Evolutionary conservation across 2,329 filamentous ascomycete species (phyloP), one percentile per base, ranked within the genome.

Genomic region (Phyllosticta citrichinensis): DNA sequence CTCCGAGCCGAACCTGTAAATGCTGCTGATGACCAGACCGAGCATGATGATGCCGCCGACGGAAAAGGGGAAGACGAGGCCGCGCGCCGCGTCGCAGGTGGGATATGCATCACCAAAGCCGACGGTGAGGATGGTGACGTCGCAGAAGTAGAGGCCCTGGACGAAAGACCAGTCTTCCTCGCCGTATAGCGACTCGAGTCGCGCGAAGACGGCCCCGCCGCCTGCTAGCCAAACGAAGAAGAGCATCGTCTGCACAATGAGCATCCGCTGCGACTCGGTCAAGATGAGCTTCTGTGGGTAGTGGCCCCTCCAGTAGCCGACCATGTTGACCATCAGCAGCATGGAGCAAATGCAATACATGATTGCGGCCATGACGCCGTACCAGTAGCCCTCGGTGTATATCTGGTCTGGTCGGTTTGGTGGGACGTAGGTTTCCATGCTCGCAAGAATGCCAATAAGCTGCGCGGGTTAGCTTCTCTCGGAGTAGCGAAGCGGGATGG

Each of bases 171-270:
- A 94, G 3, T 75, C 80, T 63, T 63, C 62, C 27, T 68, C 60
- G 1, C 75, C 76, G 51, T 71, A 71, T 10, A 68, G 63, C 3
- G 62, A 67, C 62, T 96, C 87, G 2, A 94, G 80, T 1, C 77
- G 77, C 5, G 84, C 83, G 69, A 94, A 96, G 0, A 96, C 76
- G 0, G 86, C 82, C 0, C 87, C 90, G 0, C 92, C 92, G 2
- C 91, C 74, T 0, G 89, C 84, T 0, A 97, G 77, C 78, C 94
- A 96, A 55, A 89, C 75, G 57, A 96, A 86, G 69, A 95, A 89
- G 60, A 88, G 77, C 73, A 95, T 95, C 1, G 91, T 96, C 73
- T 97, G 92, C 27, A 96, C 75, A 79, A 97, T 96, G 22, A 97
- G 77, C 0, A 90, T 96, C 10, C 92, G 83, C 72, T 97, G 92